phyloP scores from a whole-genome alignment of 2,329 filamentous ascomycete species.

The Trichoderma harzianum region DNA sequence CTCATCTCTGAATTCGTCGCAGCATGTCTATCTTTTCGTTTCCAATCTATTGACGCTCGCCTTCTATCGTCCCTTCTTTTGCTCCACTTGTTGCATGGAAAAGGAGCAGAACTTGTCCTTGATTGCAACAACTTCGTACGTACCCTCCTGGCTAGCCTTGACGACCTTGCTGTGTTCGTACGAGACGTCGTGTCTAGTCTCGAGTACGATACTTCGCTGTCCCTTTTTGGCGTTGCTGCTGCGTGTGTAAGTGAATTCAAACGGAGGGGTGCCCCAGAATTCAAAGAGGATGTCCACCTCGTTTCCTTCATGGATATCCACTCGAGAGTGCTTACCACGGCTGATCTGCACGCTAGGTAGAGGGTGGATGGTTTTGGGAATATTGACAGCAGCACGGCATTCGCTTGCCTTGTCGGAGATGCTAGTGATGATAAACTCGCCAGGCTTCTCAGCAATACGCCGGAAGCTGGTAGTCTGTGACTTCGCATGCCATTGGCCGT shows the following conservation, averaged over 20 bases:
- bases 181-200: constrained; percentile 85
- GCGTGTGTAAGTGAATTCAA: constrained; percentile 95
- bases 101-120: constrained; percentile 92
- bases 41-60: neutral
- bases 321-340: constrained; percentile 72
- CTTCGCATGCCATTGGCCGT: constrained; percentile 75
- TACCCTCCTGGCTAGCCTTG: constrained; percentile 86
- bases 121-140: constrained; percentile 95
- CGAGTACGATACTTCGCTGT: constrained; percentile 75
- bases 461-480: constrained; percentile 80
- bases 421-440: constrained; percentile 81
- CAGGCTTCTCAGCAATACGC: constrained; percentile 87
- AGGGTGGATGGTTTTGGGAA: constrained; percentile 82
- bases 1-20: constrained; percentile 5
- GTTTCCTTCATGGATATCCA: constrained; percentile 95
- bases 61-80: constrained; percentile 35
- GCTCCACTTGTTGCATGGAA: constrained; percentile 63
- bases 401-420: constrained; percentile 85
- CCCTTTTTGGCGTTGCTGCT: constrained; percentile 81
- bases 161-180: constrained; percentile 79
- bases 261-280: constrained; percentile 92
- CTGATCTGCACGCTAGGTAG: constrained; percentile 90
- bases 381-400: constrained; percentile 75
- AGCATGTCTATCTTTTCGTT: constrained; percentile 9
- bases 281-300: constrained; percentile 92